These are phyloP conservation scores for Phytopythium ostracodes DNA, from an alignment of 352 stramenopile genomes.

Conservation along the genomic window DNA sequence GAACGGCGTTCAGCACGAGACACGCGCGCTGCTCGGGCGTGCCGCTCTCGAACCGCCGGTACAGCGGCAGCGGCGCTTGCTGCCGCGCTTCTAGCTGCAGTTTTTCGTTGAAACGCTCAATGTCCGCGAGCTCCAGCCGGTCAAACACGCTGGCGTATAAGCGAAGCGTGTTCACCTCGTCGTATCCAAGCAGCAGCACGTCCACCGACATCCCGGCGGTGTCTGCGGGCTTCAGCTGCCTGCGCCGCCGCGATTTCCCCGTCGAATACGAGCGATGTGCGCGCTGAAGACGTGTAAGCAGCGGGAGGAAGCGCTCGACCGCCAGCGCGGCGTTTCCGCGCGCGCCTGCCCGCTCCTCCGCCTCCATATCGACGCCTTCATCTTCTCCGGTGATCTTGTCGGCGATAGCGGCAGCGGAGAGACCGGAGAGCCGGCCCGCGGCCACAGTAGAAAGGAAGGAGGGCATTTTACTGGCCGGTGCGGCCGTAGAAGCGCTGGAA, in stretches of 20 bases:
- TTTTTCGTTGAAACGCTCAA: constrained; percentile 13
- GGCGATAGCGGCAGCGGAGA: neutral
- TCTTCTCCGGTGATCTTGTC: neutral
- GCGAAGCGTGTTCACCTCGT: constrained; percentile 36
- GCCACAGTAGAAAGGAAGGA: neutral
- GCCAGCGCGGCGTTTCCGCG: constrained; percentile 8
- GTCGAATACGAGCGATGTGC: constrained; percentile 8
- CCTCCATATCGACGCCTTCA: constrained; percentile 6
- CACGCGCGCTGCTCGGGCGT: constrained; percentile 20
- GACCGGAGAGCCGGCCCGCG: neutral
- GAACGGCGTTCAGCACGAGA: constrained; percentile 35
- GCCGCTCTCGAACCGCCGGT: constrained; percentile 50
- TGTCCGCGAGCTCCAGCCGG: constrained; percentile 17
- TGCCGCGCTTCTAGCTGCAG: constrained; percentile 3
- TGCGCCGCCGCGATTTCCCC: neutral
- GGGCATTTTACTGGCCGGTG: neutral
- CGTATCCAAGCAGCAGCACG: constrained; percentile 24
- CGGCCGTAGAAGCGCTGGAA: neutral
- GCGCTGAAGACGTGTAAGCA: constrained; percentile 44
- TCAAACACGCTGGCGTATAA: constrained; percentile 36
- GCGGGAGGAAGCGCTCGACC: constrained; percentile 26
- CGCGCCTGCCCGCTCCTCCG: neutral
- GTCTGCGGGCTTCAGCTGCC: neutral
- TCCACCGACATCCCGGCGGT: constrained; percentile 14
- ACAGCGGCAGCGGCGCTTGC: constrained; percentile 14